Base-by-base conservation (phyloP, 441 rosid species). In the Aleurites moluccanus region DNA sequence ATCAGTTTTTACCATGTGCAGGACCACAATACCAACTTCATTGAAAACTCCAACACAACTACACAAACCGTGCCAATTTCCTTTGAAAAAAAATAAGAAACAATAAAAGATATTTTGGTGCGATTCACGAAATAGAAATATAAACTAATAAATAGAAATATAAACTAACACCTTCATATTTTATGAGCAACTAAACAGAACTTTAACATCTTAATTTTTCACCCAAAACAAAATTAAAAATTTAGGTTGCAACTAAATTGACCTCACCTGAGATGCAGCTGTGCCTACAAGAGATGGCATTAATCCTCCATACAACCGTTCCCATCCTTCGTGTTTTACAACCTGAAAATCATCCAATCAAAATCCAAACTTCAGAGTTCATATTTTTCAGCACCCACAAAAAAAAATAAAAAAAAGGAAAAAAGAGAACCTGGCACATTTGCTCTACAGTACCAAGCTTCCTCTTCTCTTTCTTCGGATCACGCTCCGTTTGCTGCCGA, bases 261-360 rank as follows among this genome's bases (percentile, higher is more conserved):
- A 42, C 50, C 55, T 61, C 73, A 90, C 99, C 94, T 95, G 99
- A 85, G 98, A 93, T 1, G 97, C 92, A 2, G 95, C 98, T 33
- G 96, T 93, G 40, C 99, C 97, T 1, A 84, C 91, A 1, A 92
- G 83, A 68, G 99, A 95, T 0, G 98, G 98, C 15, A 81, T 68
- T 67, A 95, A 82, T 62, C 98, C 99, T 66, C 99, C 97, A 35
- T 92, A 95, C 78, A 95, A 86, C 62, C 96, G 86, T 40, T 33
- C 89, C 99, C 99, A 92, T 71, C 99, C 99, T 64, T 92, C 99
- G 21, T 92, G 89, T 81, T 87, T 89, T 35, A 90, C 96, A 79
- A 95, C 94, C 99, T 89, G 77, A 66, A 75, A 60, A 25, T 67
- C 70, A 69, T 63, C 50, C 63, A 61, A 70, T 13, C 73, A 55